Evolutionary conservation across 331 rosid species (phyloP), one percentile per base, ranked within the genome.

Genomic region (Cucumis variabilis): DNA sequence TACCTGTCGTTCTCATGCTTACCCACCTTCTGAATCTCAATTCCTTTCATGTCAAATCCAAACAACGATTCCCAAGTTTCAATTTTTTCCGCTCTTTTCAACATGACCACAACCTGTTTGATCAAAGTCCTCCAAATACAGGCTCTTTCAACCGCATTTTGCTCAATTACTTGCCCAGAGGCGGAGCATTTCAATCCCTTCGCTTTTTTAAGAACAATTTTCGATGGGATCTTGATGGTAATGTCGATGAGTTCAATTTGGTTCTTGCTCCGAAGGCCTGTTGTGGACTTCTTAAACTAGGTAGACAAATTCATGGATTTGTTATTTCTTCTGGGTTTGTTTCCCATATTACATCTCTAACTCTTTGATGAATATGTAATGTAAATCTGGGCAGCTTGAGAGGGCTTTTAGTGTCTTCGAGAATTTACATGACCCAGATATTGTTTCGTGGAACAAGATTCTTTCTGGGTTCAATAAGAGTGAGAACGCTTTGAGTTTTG

Each of bases 331-430:
- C 91, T 5, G 98, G 98, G 89, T 87, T 92, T 88, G 80, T 89
- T 88, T 93, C 89, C 0, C 30, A 23, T 63, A 79, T 92, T 28
- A 72, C 92, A 0, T 95, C 76, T 93, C 93, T 1, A 97, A 97
- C 88, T 95, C 98, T 1, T 89, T 95, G 85, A 97, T 97, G 98
- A 97, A 92, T 89, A 91, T 97, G 99, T 97, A 97, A 85, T 90
- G 90, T 69, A 93, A 91, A 87, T 89, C 95, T 63, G 94, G 96
- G 84, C 86, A 88, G 20, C 88, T 94, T 15, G 89, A 87, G 19
- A 85, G 60, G 65, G 94, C 97, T 67, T 83, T 92, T 87, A 7
- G 86, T 88, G 87, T 97, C 51, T 97, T 95, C 63, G 91, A 92
- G 88, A 91, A 76, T 86, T 85, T 96, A 91, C 88, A 72, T 84